Percentiles rank a stretch among this genome's conserved stretches.
These are phyloP conservation scores for Blastobotrys arbuscula DNA, from an alignment of 1,139 yeast genomes.

Conservation along the genomic window DNA sequence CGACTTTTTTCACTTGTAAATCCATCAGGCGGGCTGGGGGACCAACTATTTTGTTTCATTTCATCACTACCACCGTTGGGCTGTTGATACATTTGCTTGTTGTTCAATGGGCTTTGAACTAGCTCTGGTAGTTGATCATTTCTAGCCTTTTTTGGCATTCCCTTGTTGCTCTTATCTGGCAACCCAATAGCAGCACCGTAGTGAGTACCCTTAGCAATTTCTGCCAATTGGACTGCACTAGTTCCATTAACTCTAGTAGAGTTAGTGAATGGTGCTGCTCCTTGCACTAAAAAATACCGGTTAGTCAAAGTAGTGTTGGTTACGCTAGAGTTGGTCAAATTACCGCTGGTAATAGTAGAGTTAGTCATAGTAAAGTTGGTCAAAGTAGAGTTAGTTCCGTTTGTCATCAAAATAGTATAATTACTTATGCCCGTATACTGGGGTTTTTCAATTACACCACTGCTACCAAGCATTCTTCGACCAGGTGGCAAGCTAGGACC, in stretches of 20 bases:
- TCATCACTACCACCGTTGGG: background rate
- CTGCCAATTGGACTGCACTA: background rate
- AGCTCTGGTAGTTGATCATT: background rate
- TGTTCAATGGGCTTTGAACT: conserved; percentile 1
- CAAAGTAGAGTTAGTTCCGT: background rate
- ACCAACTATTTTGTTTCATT: background rate
- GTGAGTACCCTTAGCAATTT: background rate
- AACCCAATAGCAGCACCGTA: conserved; percentile 1
- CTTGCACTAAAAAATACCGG: background rate
- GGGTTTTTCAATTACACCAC: background rate
- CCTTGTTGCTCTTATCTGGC: background rate
- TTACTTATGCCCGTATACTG: background rate
- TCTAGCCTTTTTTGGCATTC: background rate
- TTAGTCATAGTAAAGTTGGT: background rate
- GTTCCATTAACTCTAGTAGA: background rate
- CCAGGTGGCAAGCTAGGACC: background rate
- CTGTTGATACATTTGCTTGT: conserved; percentile 1
- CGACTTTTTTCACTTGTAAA: background rate
- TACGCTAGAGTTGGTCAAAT: background rate
- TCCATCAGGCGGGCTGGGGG: background rate
- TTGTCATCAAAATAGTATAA: background rate
- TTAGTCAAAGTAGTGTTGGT: background rate
- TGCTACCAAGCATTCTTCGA: conserved; percentile 2
- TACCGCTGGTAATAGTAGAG: too few relatives aligned
- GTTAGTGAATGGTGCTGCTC: background rate